These are phyloP conservation scores for Barnettozyma californica DNA, from an alignment of 805 yeast species.

Conservation along the genomic window DNA sequence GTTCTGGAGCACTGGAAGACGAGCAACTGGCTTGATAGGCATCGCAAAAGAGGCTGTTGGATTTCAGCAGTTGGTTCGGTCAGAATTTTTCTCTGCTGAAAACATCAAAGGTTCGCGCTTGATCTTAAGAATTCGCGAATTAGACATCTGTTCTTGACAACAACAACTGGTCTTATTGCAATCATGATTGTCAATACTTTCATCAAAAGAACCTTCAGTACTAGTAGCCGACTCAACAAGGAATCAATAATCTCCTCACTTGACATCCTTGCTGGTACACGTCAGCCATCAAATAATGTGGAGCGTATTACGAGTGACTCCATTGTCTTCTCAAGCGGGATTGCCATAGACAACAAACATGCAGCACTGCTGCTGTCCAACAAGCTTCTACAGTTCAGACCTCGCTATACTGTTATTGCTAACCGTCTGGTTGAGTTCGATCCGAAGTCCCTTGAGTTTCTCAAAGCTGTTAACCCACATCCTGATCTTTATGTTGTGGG, in stretches of 20 bases:
- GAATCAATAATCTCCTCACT: slow-evolving; percentile 32
- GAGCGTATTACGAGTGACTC: slow-evolving; percentile 50
- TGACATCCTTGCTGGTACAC: slow-evolving; percentile 39
- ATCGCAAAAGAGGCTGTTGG: slow-evolving; percentile 13
- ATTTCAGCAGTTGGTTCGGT: background rate
- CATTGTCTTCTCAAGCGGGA: slow-evolving; percentile 51
- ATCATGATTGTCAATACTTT: background rate
- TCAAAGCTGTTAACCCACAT: slow-evolving; percentile 59
- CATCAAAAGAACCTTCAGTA: slow-evolving; percentile 3
- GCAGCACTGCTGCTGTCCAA: slow-evolving; percentile 48
- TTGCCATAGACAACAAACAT: slow-evolving; percentile 36
- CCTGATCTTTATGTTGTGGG: slow-evolving; percentile 76
- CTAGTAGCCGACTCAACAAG: background rate
- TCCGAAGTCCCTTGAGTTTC: slow-evolving; percentile 39
- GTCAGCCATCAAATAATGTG: slow-evolving; percentile 44
- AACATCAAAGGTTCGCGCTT: background rate
- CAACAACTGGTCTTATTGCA: too few species aligned
- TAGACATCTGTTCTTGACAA: too few species aligned
- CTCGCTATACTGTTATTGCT: slow-evolving; percentile 31
- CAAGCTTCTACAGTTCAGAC: slow-evolving; percentile 57
- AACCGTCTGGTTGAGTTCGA: slow-evolving; percentile 51
- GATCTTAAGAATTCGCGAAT: background rate
- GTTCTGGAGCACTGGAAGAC: slow-evolving; percentile 58
- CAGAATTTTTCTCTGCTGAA: background rate
- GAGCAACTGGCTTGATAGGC: slow-evolving; percentile 59